Evolutionary conservation across 331 rosid species (phyloP), one percentile per base, ranked within the genome.

Genomic region (Rhamnella rubrinervis): DNA sequence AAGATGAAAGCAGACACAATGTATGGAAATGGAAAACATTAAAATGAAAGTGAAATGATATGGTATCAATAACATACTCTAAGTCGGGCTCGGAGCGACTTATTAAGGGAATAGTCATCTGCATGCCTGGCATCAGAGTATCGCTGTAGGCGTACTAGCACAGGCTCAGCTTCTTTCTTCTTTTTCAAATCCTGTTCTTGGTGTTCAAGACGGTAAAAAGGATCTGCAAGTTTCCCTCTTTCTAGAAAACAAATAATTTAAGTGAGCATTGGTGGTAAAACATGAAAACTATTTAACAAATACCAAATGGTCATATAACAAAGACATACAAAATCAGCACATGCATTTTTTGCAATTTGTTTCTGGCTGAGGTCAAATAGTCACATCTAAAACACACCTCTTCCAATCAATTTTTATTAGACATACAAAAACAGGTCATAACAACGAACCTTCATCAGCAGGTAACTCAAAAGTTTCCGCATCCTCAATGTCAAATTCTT

Each of bases 151-250:
- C 89, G 93, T 53, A 89, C 96, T 26, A 92, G 82, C 63, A 80
- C 86, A 6, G 98, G 98, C 74, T 89, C 98, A 4, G 92, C 95
- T 83, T 87, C 96, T 84, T 87, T 92, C 89, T 88, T 89, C 69
- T 87, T 92, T 58, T 86, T 82, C 87, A 92, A 75, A 81, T 92
- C 98, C 68, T 80, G 79, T 71, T 87, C 98, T 78, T 89, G 93
- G 78, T 92, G 98, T 80, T 92, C 96, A 69, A 92, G 98, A 52
- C 91, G 89, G 69, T 87, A 92, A 86, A 92, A 92, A 71, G 98
- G 98, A 87, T 92, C 98, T 1, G 89, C 85, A 19, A 92, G 93
- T 82, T 84, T 87, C 28, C 96, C 96, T 61, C 77, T 86, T 77
- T 89, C 98, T 92, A 81, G 4, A 76, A 65, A n/a, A 70, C 37